A percentile compares a stretch with the other conserved stretches of the same genome.
These are phyloP conservation scores for Clonostachys chloroleuca DNA, from an alignment of 2,329 filamentous ascomycete genomes.

Conservation along the genomic window DNA sequence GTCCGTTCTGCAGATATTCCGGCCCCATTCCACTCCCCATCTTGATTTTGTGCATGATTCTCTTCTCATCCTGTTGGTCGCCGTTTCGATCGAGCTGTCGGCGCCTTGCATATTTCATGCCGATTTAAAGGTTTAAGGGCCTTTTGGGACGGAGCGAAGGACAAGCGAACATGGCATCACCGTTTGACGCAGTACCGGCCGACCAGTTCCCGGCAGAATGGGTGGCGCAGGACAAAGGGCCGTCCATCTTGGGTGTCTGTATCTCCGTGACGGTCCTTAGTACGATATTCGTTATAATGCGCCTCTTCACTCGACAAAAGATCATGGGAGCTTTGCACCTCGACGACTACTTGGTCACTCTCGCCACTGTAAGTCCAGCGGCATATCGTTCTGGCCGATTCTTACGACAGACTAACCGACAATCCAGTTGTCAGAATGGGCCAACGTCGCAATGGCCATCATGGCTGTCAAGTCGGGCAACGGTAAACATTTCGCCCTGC, in stretches of 20 bases:
- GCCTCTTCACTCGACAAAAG: constrained; percentile 5
- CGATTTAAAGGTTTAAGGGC: no score
- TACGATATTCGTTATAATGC: constrained; percentile 6
- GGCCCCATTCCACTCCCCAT: no score
- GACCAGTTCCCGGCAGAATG: constrained; percentile 1
- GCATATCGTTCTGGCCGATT: background rate
- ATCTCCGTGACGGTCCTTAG: constrained; percentile 8
- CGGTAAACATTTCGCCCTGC: constrained; percentile 9
- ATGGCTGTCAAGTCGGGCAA: constrained; percentile 11
- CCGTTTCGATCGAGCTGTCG: no score
- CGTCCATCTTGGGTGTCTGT: constrained; percentile 8
- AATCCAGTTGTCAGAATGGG: constrained; percentile 4
- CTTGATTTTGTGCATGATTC: no score
- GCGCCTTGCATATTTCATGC: no score
- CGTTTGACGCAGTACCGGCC: no score
- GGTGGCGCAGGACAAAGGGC: constrained; percentile 7
- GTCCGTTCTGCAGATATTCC: no score
- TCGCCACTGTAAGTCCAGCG: background rate
- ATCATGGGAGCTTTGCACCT: constrained; percentile 6
- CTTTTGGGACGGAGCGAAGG: no score
- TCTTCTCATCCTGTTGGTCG: no score
- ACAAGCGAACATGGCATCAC: no score
- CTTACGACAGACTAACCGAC: background rate
- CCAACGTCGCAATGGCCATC: constrained; percentile 8
- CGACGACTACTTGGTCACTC: constrained; percentile 8